Evolutionary conservation across 2,329 filamentous ascomycete species (phyloP).

Genomic region (Paraconiothyrium sp.): DNA sequence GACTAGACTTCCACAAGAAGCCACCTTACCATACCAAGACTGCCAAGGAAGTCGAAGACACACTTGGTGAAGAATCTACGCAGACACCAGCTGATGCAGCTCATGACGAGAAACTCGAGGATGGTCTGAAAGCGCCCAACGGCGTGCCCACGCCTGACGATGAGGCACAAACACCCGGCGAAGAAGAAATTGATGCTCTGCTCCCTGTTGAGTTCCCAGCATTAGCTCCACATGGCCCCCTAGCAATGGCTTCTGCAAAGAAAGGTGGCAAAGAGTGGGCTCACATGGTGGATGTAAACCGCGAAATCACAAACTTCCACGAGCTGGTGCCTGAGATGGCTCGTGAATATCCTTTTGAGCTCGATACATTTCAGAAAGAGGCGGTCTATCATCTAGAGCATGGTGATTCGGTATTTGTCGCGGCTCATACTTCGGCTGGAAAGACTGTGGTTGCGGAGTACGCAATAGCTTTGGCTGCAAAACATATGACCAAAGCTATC

Average conservation of each 20-base stretch:
- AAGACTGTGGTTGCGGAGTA: conserved; percentile 99
- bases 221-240: conserved; percentile 80
- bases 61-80: conserved; percentile 62
- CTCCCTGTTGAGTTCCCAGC: conserved; percentile 94
- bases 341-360: conserved; percentile 93
- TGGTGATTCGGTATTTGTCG: conserved; percentile 97
- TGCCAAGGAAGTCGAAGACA: conserved; percentile 75
- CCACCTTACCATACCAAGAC: conserved; percentile 66
- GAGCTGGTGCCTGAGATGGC: conserved; percentile 97
- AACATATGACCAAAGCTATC: conserved; percentile 99
- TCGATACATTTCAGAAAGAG: conserved; percentile 98
- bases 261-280: conserved; percentile 90
- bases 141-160: conserved; percentile 55
- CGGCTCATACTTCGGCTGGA: conserved; percentile 95
- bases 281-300: conserved; percentile 96
- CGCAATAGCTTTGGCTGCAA: conserved; percentile 93
- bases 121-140: conserved; percentile 34
- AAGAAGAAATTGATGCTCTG: conserved; percentile 81
- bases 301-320: conserved; percentile 91
- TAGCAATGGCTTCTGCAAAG: conserved; percentile 75
- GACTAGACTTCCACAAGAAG: conserved; percentile 76
- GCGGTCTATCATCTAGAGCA: conserved; percentile 97
- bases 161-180: conserved; percentile 54
- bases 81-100: conserved; percentile 31
- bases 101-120: conserved; percentile 36